phyloP scores from a whole-genome alignment of 106 monocot genomes.

The Acorus gramineus region DNA sequence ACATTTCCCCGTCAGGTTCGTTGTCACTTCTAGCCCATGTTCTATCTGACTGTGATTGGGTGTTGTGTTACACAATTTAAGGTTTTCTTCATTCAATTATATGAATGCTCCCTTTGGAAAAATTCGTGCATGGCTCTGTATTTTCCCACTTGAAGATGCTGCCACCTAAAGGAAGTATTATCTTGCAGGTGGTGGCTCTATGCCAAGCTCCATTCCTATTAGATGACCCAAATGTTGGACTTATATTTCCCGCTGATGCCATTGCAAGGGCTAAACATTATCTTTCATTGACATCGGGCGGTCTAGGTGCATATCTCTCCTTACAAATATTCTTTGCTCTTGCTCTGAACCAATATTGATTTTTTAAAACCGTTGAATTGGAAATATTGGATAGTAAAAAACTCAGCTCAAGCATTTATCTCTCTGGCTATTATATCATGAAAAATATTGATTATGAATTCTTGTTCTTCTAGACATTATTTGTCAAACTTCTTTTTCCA shows the following conservation, averaged over 20 bases:
- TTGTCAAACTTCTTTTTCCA: too few species aligned
- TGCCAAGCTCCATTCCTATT: slow-evolving; percentile 97
- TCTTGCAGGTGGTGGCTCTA: slow-evolving; percentile 74
- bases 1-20: slow-evolving; percentile 96
- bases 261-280: slow-evolving; percentile 94
- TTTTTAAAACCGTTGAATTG: too few species aligned
- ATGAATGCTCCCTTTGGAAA: background rate
- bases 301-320: slow-evolving; percentile 47
- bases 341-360: too few species aligned
- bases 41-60: background rate
- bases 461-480: too few species aligned
- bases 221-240: slow-evolving; percentile 90
- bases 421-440: too few species aligned
- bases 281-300: slow-evolving; percentile 87
- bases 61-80: background rate
- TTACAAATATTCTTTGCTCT: background rate
- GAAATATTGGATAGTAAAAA: too few species aligned
- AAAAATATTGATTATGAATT: too few species aligned
- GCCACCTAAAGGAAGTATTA: background rate
- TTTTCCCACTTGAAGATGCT: background rate
- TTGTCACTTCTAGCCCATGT: background rate
- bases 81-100: background rate
- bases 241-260: slow-evolving; percentile 94
- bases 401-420: too few species aligned
- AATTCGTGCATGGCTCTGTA: background rate